Conservation (phyloP, 2,329 filamentous ascomycete species). For the Colletotrichum camelliae region DNA sequence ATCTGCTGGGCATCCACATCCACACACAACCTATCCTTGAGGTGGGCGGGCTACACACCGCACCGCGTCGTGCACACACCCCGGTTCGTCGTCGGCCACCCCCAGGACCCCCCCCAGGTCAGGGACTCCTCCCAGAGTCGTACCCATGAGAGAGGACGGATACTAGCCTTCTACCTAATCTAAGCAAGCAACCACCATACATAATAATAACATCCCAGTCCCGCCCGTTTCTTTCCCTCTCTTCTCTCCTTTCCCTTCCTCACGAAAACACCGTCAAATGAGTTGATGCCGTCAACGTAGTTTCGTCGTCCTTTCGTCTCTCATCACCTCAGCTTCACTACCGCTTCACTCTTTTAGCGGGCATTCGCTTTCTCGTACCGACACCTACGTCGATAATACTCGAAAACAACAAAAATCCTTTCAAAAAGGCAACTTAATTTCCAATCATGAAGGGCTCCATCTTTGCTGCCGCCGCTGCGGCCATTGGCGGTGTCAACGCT, state of each 20-base stretch:
- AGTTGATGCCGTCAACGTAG: slow-evolving; percentile 58
- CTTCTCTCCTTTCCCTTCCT: slow-evolving; percentile 38
- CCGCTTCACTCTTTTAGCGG: slow-evolving; percentile 92
- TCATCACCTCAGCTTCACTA: slow-evolving; percentile 46
- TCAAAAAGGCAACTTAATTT: slow-evolving; percentile 34
- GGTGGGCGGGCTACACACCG: slow-evolving; percentile 18
- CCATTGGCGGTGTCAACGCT: slow-evolving; percentile 61
- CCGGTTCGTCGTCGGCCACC: not conserved
- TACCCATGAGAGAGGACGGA: slow-evolving; percentile 17
- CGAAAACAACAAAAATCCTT: slow-evolving; percentile 26
- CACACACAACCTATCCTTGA: not conserved
- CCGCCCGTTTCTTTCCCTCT: slow-evolving; percentile 38
- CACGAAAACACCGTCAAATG: slow-evolving; percentile 51
- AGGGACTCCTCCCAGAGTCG: slow-evolving; percentile 7
- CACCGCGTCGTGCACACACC: slow-evolving; percentile 20
- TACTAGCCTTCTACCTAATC: slow-evolving; percentile 19
- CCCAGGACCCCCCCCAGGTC: not conserved
- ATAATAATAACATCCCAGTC: slow-evolving; percentile 49
- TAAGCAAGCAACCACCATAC: slow-evolving; percentile 13
- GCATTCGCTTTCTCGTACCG: slow-evolving; percentile 63
- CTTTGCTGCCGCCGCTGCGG: slow-evolving; percentile 69
- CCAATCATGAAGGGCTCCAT: slow-evolving; percentile 77
- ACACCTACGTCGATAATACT: slow-evolving; percentile 31
- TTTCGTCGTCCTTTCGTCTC: slow-evolving; percentile 59
- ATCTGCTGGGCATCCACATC: not conserved